Conservation (phyloP, 2,329 filamentous ascomycete species). For the Sordariomycetes sp. region DNA sequence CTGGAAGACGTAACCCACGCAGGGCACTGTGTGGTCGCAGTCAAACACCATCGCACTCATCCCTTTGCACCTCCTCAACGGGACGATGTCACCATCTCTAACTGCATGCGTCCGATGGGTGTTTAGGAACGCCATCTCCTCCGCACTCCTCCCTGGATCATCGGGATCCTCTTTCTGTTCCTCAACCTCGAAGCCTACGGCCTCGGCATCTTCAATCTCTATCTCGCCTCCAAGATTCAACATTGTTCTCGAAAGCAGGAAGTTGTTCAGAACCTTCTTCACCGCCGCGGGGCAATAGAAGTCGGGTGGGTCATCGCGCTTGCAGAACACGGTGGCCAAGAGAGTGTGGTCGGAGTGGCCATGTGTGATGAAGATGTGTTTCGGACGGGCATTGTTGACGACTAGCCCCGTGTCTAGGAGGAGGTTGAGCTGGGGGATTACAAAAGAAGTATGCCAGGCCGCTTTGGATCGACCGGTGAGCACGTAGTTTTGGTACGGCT, state of each 20-base stretch:
- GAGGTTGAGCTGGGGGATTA: conserved; percentile 38
- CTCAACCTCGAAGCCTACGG: not conserved
- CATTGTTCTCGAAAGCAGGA: conserved; percentile 27
- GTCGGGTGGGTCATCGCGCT: conserved; percentile 33
- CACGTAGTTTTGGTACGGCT: conserved; percentile 28
- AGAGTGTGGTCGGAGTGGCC: conserved; percentile 38
- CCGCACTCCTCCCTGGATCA: conserved; percentile 4
- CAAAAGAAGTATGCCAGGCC: conserved; percentile 42
- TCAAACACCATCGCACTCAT: conserved; percentile 31
- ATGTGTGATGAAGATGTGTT: conserved; percentile 40
- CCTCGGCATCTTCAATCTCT: conserved; percentile 14
- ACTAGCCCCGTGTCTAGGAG: conserved; percentile 38
- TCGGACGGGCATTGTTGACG: conserved; percentile 34
- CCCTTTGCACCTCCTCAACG: conserved; percentile 22
- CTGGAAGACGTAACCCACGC: conserved; percentile 36
- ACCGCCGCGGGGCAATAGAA: conserved; percentile 33
- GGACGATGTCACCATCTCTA: conserved; percentile 21
- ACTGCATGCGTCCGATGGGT: conserved; percentile 31
- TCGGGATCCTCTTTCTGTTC: conserved; percentile 1
- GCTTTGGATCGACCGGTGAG: conserved; percentile 38
- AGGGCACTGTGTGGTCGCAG: conserved; percentile 38
- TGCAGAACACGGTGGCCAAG: conserved; percentile 31
- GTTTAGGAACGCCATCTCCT: conserved; percentile 16
- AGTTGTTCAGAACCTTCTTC: conserved; percentile 26
- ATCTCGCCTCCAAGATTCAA: conserved; percentile 31